These are phyloP conservation scores for Tuber magnatum DNA, from an alignment of 495 filamentous ascomycete species.

Conservation along the genomic window DNA sequence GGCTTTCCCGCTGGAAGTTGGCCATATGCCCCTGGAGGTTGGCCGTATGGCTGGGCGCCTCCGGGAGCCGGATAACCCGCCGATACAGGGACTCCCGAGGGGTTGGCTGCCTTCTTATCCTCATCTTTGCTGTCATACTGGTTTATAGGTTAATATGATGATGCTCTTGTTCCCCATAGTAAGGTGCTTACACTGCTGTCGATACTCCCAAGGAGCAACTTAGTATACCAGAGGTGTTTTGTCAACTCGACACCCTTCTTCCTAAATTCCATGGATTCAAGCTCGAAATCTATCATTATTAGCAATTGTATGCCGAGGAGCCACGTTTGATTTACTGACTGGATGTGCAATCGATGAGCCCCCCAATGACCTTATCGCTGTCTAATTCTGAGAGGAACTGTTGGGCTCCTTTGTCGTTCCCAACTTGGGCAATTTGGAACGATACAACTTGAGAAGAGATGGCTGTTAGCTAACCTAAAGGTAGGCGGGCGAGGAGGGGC, in stretches of 20 bases:
- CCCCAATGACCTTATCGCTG: conserved; percentile 56
- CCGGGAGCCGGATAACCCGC: conserved; percentile 8
- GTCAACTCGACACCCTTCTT: conserved; percentile 54
- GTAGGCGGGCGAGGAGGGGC: background rate
- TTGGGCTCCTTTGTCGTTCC: conserved; percentile 59
- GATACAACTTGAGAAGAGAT: conserved; percentile 42
- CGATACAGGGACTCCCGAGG: background rate
- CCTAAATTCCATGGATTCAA: conserved; percentile 63
- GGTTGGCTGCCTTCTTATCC: conserved; percentile 7
- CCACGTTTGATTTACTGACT: conserved; percentile 48
- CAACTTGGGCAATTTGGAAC: conserved; percentile 70
- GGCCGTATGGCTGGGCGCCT: conserved; percentile 22
- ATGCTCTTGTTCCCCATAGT: background rate
- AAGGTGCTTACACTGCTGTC: conserved; percentile 28
- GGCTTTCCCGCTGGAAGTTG: background rate
- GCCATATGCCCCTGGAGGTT: conserved; percentile 12
- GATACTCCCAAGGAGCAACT: conserved; percentile 64
- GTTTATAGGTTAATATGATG: conserved; percentile 12
- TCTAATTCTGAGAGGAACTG: conserved; percentile 59
- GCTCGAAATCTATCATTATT: conserved; percentile 31
- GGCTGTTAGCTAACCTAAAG: background rate
- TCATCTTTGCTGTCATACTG: conserved; percentile 40
- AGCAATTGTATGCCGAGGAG: background rate
- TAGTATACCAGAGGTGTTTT: conserved; percentile 62
- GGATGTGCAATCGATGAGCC: conserved; percentile 63